Conservation (phyloP, 495 filamentous ascomycete species). For the Trichoderma orchidacearum region DNA sequence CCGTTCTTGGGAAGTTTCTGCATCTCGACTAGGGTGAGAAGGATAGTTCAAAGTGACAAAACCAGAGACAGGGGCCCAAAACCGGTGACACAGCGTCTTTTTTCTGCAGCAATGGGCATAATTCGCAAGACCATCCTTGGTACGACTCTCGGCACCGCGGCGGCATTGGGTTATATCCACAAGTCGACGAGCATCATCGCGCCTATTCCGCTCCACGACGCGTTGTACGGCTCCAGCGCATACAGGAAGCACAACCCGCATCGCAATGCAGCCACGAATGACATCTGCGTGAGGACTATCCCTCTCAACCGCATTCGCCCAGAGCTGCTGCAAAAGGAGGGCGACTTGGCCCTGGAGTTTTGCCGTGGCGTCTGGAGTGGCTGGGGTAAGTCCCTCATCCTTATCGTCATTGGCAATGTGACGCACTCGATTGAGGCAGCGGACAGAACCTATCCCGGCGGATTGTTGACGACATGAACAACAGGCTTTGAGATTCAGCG, state of each 20-base stretch:
- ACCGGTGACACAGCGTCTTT: too few relatives aligned
- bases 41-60: too few relatives aligned
- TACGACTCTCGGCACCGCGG: conserved; percentile 19
- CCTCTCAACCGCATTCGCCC: conserved; percentile 50
- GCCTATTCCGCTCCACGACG: conserved; percentile 41
- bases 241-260: conserved; percentile 48
- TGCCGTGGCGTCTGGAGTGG: conserved; percentile 55
- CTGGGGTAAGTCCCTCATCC: conserved; percentile 34
- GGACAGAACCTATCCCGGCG: not conserved
- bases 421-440: not conserved
- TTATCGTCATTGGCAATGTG: not conserved
- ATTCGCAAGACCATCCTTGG: conserved; percentile 26
- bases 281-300: conserved; percentile 47
- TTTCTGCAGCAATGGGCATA: conserved; percentile 39
- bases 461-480: not conserved
- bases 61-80: too few relatives aligned
- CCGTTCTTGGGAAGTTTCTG: too few relatives aligned
- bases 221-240: conserved; percentile 42
- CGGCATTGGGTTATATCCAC: conserved; percentile 16
- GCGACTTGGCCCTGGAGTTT: conserved; percentile 46
- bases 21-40: too few relatives aligned
- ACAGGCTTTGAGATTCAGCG: conserved; percentile 53
- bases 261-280: conserved; percentile 45
- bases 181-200: conserved; percentile 20
- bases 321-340: conserved; percentile 45